A percentile compares a stretch with the other conserved stretches of the same genome.
Conservation (phyloP, 345 rosid genomes). For the Dovyalis caffra region DNA sequence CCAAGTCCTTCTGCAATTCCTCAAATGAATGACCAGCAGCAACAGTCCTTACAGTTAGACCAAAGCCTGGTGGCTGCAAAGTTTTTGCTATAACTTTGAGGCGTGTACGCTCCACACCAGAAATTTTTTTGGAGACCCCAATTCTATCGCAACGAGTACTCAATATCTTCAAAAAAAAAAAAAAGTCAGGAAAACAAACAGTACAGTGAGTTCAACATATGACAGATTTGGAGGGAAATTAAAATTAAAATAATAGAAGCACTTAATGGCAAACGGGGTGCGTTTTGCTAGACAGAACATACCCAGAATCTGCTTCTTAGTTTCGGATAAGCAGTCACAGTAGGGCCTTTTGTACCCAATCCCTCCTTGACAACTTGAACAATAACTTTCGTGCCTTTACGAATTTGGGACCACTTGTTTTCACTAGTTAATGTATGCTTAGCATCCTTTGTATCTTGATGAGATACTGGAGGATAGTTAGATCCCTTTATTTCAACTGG, state of each 20-base stretch:
- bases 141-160: conserved; percentile 55
- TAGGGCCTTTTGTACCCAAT: conserved; percentile 90
- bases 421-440: conserved; percentile 27
- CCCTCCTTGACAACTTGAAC: conserved; percentile 99
- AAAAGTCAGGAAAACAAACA: conserved; percentile 22
- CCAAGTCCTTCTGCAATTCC: conserved; percentile 87
- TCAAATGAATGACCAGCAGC: conserved; percentile 86
- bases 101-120: conserved; percentile 82
- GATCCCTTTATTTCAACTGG: conserved; percentile 34
- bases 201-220: background rate
- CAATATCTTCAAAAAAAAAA: conserved; percentile 55
- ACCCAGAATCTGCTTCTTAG: conserved; percentile 97
- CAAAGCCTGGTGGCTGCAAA: conserved; percentile 87
- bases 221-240: background rate
- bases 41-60: conserved; percentile 88
- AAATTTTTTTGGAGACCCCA: conserved; percentile 80
- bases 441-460: conserved; percentile 33
- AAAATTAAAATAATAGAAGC: background rate
- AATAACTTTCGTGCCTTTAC: conserved; percentile 84
- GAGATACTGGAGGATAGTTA: conserved; percentile 32
- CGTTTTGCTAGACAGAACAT: conserved; percentile 17
- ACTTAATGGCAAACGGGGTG: background rate
- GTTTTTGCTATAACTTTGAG: conserved; percentile 87
- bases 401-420: conserved; percentile 74
- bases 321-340: conserved; percentile 85